A percentile compares a stretch with the other conserved stretches of the same genome.
phyloP scores from a whole-genome alignment of 2,329 filamentous ascomycete species.

The Verticillium nubilum region DNA sequence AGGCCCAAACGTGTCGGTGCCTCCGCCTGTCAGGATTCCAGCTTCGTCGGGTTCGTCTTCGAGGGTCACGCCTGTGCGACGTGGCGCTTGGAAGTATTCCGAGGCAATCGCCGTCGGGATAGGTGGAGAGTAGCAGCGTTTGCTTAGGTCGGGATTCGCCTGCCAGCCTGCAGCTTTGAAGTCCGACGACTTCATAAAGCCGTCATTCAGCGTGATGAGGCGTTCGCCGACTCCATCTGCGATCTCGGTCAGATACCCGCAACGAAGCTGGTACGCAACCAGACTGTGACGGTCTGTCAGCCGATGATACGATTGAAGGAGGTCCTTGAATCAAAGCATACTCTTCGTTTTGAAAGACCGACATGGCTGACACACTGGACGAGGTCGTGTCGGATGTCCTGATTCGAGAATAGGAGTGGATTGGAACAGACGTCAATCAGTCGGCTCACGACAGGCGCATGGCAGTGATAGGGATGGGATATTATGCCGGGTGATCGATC shows the following conservation, averaged over 20 bases:
- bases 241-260: slow-evolving; percentile 73
- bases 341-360: slow-evolving; percentile 39
- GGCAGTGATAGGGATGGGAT: neutral
- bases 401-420: neutral
- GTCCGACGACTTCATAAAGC: slow-evolving; percentile 71
- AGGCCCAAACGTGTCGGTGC: slow-evolving; percentile 63
- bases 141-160: slow-evolving; percentile 66
- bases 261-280: slow-evolving; percentile 76
- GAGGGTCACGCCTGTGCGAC: slow-evolving; percentile 56
- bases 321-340: slow-evolving; percentile 11
- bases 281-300: slow-evolving; percentile 46
- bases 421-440: neutral
- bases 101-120: slow-evolving; percentile 78
- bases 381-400: neutral
- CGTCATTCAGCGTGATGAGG: slow-evolving; percentile 74
- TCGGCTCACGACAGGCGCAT: neutral
- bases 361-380: slow-evolving; percentile 22
- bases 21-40: slow-evolving; percentile 64
- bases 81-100: slow-evolving; percentile 75
- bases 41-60: slow-evolving; percentile 69
- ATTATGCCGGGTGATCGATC: neutral
- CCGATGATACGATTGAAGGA: neutral
- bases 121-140: slow-evolving; percentile 78
- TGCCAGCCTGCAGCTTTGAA: slow-evolving; percentile 83
- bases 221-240: slow-evolving; percentile 82